Base-by-base conservation (phyloP, 331 rosid species). In the Pyracantha coccinea region DNA sequence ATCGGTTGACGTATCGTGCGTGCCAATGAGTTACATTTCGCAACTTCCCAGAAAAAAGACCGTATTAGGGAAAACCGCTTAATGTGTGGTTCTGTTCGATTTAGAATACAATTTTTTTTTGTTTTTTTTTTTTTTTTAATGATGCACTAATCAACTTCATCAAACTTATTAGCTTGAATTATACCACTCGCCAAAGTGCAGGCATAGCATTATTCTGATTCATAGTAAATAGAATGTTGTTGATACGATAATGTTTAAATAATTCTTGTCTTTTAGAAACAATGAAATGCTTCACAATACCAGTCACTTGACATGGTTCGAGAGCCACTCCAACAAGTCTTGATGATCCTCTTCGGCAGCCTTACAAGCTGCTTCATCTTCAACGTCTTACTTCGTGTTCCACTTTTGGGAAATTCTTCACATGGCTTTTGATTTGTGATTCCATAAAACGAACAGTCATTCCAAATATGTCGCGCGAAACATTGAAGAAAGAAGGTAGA, bases 341-440 rank as follows among this genome's bases (percentile, higher is more conserved):
- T 80, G 66, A 76, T 88, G 93, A 19, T 90, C 89, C 74, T 90
- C 89, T 24, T 88, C 86, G 4, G 96, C 90, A 47, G 52, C 28
- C 78, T 86, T 84, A 68, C 85, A 82, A 19, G 94, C 91, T 28
- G 53, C 84, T 77, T 82, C 71, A 38, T 89, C 93, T 68, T 79
- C 86, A 17, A 11, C 33, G 20, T 71, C 29, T 77, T 81, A 93
- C 79, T 91, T 88, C 77, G 28, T 91, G 98, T 4, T 24, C 15
- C 8, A 80, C 90, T 71, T 82, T 80, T 4, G 92, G 91, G 63
- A 84, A 92, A 69, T 88, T 66, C 86, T 85, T 93, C 61, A 89
- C 90, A 59, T 60, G 80, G 68, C 79, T 32, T 73, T 84, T 81
- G 25, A 86, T 82, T 95, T 88, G 68, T 14, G 32, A 31, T n/a